Evolutionary conservation across 1,284 basidiomycete genomes (phyloP).

Genomic region (Waitea zeae): DNA sequence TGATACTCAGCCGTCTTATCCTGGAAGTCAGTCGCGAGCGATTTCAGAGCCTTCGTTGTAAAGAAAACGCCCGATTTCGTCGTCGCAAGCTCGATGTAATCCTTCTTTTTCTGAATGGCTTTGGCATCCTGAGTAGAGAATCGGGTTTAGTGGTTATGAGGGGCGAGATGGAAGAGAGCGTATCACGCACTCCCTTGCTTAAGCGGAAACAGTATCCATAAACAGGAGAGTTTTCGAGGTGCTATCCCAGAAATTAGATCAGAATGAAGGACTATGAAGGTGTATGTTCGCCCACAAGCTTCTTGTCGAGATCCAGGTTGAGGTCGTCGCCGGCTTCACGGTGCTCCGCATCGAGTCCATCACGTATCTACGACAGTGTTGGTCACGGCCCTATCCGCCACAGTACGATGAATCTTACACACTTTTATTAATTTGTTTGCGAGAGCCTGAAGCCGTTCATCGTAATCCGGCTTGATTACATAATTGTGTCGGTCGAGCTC

Average conservation of each 20-base stretch:
- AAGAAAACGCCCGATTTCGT: conserved; percentile 86
- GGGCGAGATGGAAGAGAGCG: too few species aligned
- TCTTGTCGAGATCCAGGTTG: conserved; percentile 84
- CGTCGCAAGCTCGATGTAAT: conserved; percentile 76
- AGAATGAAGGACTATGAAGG: not conserved
- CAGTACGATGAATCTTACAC: conserved; percentile 3
- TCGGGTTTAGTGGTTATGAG: too few species aligned
- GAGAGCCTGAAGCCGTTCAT: conserved; percentile 56
- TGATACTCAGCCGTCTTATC: conserved; percentile 59
- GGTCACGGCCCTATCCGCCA: not conserved
- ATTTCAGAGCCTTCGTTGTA: conserved; percentile 68
- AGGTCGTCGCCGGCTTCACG: conserved; percentile 55
- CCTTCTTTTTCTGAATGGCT: conserved; percentile 46
- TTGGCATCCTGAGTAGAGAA: conserved; percentile 55
- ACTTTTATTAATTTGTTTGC: conserved; percentile 51
- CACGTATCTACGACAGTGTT: conserved; percentile 30
- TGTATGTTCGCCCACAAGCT: conserved; percentile 49
- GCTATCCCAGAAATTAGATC: not conserved
- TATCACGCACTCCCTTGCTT: conserved; percentile 67
- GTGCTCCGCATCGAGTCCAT: conserved; percentile 80
- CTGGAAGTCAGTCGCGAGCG: conserved; percentile 57
- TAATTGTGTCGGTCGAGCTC: conserved; percentile 77
- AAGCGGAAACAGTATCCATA: conserved; percentile 93
- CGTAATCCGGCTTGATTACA: conserved; percentile 88
- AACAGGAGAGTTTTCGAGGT: conserved; percentile 75